Conservation (phyloP, 306 rosid species). For the Prunus mira region DNA sequence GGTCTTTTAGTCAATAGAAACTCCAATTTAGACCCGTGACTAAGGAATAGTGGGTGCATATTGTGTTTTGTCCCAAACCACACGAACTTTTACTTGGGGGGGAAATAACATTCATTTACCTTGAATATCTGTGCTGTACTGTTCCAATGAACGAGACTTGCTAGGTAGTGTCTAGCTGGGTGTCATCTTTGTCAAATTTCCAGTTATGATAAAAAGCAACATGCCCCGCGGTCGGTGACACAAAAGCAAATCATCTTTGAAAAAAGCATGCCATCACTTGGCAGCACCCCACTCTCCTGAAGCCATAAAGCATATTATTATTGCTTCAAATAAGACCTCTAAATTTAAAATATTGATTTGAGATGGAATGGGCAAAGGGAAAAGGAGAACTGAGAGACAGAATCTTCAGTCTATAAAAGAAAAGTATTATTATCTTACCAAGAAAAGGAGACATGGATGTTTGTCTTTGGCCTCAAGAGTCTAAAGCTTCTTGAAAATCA, state of each 20-base stretch:
- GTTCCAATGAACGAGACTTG: too few species aligned
- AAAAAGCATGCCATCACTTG: slow-evolving; percentile 17
- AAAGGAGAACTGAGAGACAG: not conserved
- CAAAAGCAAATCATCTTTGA: slow-evolving; percentile 39
- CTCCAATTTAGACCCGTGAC: too few species aligned
- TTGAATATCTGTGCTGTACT: too few species aligned
- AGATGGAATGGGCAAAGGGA: not conserved
- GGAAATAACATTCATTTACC: too few species aligned
- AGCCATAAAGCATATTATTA: not conserved
- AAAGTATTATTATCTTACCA: slow-evolving; percentile 20
- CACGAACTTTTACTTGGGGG: too few species aligned
- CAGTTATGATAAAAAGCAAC: slow-evolving; percentile 28
- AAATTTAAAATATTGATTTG: too few species aligned
- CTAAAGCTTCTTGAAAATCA: slow-evolving; percentile 42
- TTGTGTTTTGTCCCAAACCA: too few species aligned
- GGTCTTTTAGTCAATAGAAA: too few species aligned
- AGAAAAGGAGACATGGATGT: slow-evolving; percentile 31
- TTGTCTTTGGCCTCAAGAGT: slow-evolving; percentile 1
- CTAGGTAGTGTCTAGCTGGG: too few species aligned
- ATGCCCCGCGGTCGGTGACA: slow-evolving; percentile 38
- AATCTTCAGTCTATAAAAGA: slow-evolving; percentile 33
- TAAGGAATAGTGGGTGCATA: too few species aligned
- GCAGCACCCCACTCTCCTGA: slow-evolving; percentile 1
- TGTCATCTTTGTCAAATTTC: slow-evolving; percentile 47
- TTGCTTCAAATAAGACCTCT: not conserved